Evolutionary conservation across 1,284 basidiomycete genomes (phyloP).

Genomic region (Grifola frondosa): DNA sequence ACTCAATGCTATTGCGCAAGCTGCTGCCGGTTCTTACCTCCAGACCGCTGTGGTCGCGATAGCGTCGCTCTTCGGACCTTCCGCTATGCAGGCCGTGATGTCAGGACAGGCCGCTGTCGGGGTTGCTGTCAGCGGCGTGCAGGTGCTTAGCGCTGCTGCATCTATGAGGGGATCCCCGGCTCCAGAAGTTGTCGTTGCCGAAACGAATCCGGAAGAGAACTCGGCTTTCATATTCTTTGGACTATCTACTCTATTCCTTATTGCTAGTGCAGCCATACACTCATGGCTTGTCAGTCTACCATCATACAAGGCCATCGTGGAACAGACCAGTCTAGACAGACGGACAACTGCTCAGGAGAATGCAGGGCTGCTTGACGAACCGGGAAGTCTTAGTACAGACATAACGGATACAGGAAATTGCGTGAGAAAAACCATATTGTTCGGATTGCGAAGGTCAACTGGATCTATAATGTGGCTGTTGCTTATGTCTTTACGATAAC

Average conservation of each 20-base stretch:
- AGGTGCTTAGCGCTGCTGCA: slow-evolving; percentile 61
- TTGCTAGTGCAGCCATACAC: slow-evolving; percentile 51
- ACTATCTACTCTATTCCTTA: slow-evolving; percentile 65
- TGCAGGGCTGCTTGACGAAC: slow-evolving; percentile 8
- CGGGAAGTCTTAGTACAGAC: slow-evolving; percentile 5
- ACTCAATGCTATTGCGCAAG: slow-evolving; percentile 53
- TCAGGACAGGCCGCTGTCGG: slow-evolving; percentile 78
- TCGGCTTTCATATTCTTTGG: slow-evolving; percentile 74
- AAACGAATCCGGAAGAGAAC: slow-evolving; percentile 45
- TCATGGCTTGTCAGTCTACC: slow-evolving; percentile 57
- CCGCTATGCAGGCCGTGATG: slow-evolving; percentile 67
- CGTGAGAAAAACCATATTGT: slow-evolving; percentile 38
- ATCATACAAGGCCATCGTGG: slow-evolving; percentile 52
- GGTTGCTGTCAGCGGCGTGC: slow-evolving; percentile 69
- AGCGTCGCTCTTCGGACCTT: slow-evolving; percentile 70
- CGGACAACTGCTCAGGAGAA: slow-evolving; percentile 4
- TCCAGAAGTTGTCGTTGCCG: slow-evolving; percentile 33
- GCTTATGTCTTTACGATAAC: slow-evolving; percentile 79
- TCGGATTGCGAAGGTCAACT: slow-evolving; percentile 63
- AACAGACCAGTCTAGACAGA: slow-evolving; percentile 33
- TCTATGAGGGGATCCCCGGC: slow-evolving; percentile 42
- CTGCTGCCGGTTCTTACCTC: slow-evolving; percentile 62
- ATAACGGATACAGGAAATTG: slow-evolving; percentile 2
- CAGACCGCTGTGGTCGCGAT: slow-evolving; percentile 69
- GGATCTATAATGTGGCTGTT: slow-evolving; percentile 69